Conservation (phyloP, 495 filamentous ascomycete species). For the Apodospora peruviana region DNA sequence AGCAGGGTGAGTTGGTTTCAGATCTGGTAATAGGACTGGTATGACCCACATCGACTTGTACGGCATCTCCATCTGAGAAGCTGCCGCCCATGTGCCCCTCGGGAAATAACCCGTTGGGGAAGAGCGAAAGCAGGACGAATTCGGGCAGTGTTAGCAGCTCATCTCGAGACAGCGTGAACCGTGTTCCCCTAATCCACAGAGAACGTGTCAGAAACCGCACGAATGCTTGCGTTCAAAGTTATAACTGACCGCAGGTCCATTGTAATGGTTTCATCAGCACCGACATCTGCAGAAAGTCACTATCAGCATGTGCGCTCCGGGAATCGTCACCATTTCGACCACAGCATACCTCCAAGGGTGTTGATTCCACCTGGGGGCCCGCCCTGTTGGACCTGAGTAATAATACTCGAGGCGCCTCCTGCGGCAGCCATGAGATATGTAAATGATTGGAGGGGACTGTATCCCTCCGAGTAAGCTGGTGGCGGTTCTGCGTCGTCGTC, state of each 20-base stretch:
- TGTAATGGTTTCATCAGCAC: constrained; percentile 90
- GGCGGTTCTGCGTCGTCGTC: constrained; percentile 87
- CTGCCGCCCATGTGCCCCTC: constrained; percentile 93
- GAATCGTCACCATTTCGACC: too few relatives aligned
- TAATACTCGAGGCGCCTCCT: constrained; percentile 94
- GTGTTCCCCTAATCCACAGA: constrained; percentile 63
- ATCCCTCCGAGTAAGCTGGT: constrained; percentile 92
- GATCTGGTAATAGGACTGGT: constrained; percentile 3
- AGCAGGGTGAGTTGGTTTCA: too few relatives aligned
- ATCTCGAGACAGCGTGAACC: constrained; percentile 89
- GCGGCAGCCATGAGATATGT: constrained; percentile 97
- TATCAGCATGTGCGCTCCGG: constrained; percentile 5
- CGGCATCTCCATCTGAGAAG: constrained; percentile 84
- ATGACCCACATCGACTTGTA: constrained; percentile 88
- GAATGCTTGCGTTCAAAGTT: too few relatives aligned
- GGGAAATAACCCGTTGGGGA: constrained; percentile 94
- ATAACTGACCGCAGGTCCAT: constrained; percentile 78
- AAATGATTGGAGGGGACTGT: constrained; percentile 86
- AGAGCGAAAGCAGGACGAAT: constrained; percentile 97
- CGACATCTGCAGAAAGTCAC: constrained; percentile 54
- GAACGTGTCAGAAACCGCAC: too few relatives aligned
- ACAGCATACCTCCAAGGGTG: constrained; percentile 70
- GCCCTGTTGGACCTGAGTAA: constrained; percentile 95
- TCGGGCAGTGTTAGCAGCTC: constrained; percentile 93
- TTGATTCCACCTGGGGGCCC: constrained; percentile 87